Percentiles rank a stretch among this genome's conserved stretches.
These are phyloP conservation scores for Coemansia sp. DNA, from an alignment of 192 early-diverging fungal genomes.

Conservation along the genomic window DNA sequence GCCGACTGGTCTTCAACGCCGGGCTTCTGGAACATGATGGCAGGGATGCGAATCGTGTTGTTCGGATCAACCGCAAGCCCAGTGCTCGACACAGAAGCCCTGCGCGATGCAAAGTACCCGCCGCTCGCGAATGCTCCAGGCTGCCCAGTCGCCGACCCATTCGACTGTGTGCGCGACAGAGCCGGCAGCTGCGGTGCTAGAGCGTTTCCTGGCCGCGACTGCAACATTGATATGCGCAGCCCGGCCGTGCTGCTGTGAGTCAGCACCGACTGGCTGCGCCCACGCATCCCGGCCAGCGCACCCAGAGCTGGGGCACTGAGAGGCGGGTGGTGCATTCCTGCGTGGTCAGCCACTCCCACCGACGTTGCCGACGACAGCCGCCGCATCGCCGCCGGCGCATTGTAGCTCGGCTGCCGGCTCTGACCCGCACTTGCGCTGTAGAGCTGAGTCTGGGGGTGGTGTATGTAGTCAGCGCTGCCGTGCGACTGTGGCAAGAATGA, in stretches of 20 bases:
- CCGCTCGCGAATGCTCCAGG: slow-evolving; percentile 27
- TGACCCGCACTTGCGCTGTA: neutral
- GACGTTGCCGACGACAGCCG: slow-evolving; percentile 4
- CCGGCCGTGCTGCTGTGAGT: slow-evolving; percentile 31
- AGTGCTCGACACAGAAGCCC: slow-evolving; percentile 44
- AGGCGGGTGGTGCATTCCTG: slow-evolving; percentile 10
- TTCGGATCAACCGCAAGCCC: slow-evolving; percentile 47
- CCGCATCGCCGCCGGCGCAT: neutral
- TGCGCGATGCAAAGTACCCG: slow-evolving; percentile 51
- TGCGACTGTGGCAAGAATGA: slow-evolving; percentile 24
- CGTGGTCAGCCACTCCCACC: neutral
- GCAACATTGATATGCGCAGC: slow-evolving; percentile 33
- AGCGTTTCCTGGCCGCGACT: slow-evolving; percentile 42
- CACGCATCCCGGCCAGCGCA: slow-evolving; percentile 10
- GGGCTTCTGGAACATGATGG: slow-evolving; percentile 48
- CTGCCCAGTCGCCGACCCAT: slow-evolving; percentile 8
- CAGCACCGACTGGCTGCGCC: slow-evolving; percentile 39
- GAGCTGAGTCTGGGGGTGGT: neutral
- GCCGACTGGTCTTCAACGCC: slow-evolving; percentile 1
- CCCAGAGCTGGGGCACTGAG: slow-evolving; percentile 3
- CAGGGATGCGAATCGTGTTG: slow-evolving; percentile 52
- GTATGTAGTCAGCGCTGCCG: neutral
- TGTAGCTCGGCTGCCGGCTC: neutral
- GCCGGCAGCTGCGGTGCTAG: slow-evolving; percentile 31
- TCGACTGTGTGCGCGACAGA: slow-evolving; percentile 9